These are phyloP conservation scores for Auxenochlorella protothecoides DNA, from an alignment of 139 green algal genomes.

Conservation along the genomic window DNA sequence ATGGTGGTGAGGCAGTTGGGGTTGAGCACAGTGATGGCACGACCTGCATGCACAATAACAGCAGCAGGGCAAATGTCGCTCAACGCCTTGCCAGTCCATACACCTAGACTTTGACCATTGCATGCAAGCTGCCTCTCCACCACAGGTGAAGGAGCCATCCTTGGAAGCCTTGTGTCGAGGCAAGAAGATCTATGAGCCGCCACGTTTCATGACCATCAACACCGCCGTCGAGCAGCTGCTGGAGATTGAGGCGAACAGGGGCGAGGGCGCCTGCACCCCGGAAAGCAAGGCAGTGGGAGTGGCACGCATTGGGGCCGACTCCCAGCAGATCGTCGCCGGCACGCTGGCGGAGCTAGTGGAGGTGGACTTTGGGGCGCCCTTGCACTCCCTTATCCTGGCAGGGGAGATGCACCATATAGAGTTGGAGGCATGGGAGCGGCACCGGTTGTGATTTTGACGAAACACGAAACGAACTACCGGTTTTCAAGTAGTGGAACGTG, in stretches of 20 bases:
- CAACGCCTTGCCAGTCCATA: not conserved
- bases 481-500: too few species aligned
- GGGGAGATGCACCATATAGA: slow-evolving; percentile 56
- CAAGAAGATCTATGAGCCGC: slow-evolving; percentile 80
- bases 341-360: slow-evolving; percentile 52
- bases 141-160: slow-evolving; percentile 74
- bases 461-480: too few species aligned
- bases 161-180: slow-evolving; percentile 75
- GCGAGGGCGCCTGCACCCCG: slow-evolving; percentile 48
- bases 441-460: too few species aligned
- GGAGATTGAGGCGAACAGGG: slow-evolving; percentile 62
- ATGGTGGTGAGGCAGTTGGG: not conserved
- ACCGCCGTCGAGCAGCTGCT: slow-evolving; percentile 77
- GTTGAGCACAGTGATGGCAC: not conserved
- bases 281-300: slow-evolving; percentile 72
- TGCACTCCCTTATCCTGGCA: slow-evolving; percentile 84
- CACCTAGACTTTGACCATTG: too few species aligned
- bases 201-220: slow-evolving; percentile 52
- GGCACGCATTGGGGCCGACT: slow-evolving; percentile 62
- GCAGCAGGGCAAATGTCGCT: not conserved
- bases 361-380: slow-evolving; percentile 77
- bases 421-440: slow-evolving; percentile 37
- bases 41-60: too few species aligned
- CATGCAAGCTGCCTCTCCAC: not conserved
- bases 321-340: slow-evolving; percentile 57